These are phyloP conservation scores for Drosera spatulata DNA, from an alignment of 179 eudicot species.

Conservation along the genomic window DNA sequence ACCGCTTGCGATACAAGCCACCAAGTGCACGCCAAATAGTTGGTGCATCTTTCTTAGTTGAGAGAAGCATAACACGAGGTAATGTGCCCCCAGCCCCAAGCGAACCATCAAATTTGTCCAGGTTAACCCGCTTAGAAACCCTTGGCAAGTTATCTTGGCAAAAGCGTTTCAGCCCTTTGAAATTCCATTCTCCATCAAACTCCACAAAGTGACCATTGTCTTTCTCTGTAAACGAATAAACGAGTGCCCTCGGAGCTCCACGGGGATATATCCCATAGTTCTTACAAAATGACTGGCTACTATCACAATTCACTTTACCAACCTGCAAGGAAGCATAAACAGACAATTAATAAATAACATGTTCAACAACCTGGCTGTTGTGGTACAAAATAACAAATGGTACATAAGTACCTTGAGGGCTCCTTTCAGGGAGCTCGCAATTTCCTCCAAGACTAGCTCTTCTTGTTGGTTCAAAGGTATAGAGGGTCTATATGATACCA, in stretches of 20 bases:
- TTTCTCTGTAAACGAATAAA: constrained; percentile 54
- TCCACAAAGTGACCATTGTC: constrained; percentile 67
- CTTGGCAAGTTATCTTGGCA: constrained; percentile 76
- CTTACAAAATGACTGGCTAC: constrained; percentile 55
- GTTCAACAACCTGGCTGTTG: background rate
- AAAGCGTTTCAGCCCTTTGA: constrained; percentile 56
- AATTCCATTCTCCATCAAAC: constrained; percentile 52
- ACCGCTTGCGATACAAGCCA: constrained; percentile 62
- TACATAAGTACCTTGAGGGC: constrained; percentile 45
- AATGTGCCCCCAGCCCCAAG: constrained; percentile 28
- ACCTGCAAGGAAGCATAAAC: constrained; percentile 33
- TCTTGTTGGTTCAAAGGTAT: constrained; percentile 26
- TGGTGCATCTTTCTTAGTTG: constrained; percentile 84
- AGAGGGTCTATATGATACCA: constrained; percentile 45
- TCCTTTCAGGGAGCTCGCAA: constrained; percentile 50
- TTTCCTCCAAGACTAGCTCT: constrained; percentile 55
- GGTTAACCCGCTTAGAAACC: constrained; percentile 52
- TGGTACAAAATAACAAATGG: background rate
- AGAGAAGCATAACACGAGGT: constrained; percentile 78
- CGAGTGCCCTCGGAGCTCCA: constrained; percentile 43
- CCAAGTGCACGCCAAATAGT: constrained; percentile 87
- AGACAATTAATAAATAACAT: background rate
- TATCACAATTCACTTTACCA: constrained; percentile 71
- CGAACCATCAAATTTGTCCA: constrained; percentile 32
- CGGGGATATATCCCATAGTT: constrained; percentile 48